phyloP scores from a whole-genome alignment of 768 basidiomycete species.

The Mycena maculata region DNA sequence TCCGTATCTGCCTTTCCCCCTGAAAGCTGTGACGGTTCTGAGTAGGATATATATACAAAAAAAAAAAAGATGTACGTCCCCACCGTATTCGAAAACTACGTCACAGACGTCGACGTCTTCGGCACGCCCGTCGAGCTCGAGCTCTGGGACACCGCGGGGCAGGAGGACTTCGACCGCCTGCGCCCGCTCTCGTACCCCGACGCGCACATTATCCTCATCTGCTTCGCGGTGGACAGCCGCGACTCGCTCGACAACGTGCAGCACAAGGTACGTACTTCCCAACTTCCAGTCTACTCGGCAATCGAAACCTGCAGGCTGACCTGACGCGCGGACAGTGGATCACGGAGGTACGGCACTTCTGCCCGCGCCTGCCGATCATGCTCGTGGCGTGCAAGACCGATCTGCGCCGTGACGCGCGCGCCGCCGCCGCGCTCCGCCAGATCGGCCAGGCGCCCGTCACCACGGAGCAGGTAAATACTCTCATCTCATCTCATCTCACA shows the following conservation, averaged over 20 bases:
- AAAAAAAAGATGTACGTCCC: constrained; percentile 78
- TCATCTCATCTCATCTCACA: no score
- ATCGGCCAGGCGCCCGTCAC: constrained; percentile 94
- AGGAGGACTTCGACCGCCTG: constrained; percentile 98
- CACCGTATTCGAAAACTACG: constrained; percentile 41
- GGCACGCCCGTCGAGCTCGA: constrained; percentile 98
- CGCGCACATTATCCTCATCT: constrained; percentile 99
- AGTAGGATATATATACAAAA: background rate
- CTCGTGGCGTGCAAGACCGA: constrained; percentile 99
- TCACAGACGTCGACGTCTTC: constrained; percentile 93
- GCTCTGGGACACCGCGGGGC: constrained; percentile 99
- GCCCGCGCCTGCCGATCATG: constrained; percentile 88
- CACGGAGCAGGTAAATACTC: constrained; percentile 79
- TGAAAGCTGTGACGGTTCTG: background rate
- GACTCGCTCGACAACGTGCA: constrained; percentile 99
- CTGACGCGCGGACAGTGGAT: constrained; percentile 78
- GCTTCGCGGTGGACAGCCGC: constrained; percentile 97
- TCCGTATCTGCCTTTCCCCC: constrained; percentile 58
- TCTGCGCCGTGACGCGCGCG: constrained; percentile 89
- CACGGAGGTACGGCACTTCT: constrained; percentile 98
- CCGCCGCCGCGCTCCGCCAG: constrained; percentile 92
- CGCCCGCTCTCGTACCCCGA: constrained; percentile 97
- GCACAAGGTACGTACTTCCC: constrained; percentile 84
- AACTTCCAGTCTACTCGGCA: no score
- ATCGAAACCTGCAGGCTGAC: background rate